Evolutionary conservation across 306 rosid species (phyloP).

Genomic region (Citrullus mucosospermus): DNA sequence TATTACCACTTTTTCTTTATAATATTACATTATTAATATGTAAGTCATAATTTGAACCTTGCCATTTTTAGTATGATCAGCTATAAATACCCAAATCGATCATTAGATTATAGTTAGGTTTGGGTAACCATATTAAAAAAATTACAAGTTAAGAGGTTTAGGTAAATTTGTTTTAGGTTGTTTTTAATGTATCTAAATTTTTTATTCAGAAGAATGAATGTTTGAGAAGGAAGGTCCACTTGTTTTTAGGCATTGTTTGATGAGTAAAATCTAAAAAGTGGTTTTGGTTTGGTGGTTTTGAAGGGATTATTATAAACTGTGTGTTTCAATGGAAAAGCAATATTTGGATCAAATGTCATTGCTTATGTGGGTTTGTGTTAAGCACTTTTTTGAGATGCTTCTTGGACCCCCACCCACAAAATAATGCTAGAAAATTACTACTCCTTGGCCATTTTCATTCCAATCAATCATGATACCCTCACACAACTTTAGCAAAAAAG

Average conservation of each 20-base stretch:
- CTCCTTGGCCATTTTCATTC: background rate
- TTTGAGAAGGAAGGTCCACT: background rate
- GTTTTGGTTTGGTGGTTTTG: background rate
- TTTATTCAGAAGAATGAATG: background rate
- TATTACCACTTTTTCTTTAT: too few species aligned
- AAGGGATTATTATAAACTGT: background rate
- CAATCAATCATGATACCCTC: background rate
- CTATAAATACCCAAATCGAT: too few species aligned
- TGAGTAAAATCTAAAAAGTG: background rate
- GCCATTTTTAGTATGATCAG: background rate
- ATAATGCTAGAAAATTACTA: background rate
- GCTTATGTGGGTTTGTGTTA: background rate
- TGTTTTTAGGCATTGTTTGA: background rate
- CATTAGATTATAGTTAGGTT: background rate
- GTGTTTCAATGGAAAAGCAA: background rate
- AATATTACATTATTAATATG: background rate
- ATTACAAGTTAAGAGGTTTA: background rate
- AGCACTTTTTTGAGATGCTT: background rate
- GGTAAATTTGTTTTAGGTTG: background rate
- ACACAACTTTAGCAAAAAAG: background rate
- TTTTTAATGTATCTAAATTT: background rate
- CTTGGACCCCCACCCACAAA: constrained; percentile 2
- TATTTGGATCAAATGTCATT: background rate
- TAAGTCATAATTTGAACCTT: background rate
- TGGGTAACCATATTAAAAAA: too few species aligned